Evolutionary conservation across 106 monocot genomes (phyloP).

Genomic region (Posidonia australis): DNA sequence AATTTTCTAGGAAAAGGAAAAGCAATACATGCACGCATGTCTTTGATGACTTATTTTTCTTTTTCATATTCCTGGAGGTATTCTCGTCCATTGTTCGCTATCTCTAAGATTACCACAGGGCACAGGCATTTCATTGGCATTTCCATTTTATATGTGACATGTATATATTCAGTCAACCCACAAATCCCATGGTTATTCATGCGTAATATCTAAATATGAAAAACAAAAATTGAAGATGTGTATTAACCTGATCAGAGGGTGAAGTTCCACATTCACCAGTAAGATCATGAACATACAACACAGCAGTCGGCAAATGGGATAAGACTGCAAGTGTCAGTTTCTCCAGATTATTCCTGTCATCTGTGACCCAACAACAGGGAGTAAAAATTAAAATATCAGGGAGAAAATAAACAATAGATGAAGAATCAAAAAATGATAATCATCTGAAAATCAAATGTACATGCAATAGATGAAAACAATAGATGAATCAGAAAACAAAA

Average conservation of each 20-base stretch:
- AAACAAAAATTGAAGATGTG: neutral
- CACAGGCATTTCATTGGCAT: no score
- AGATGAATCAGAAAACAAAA: no score
- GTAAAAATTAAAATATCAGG: neutral
- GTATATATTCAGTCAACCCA: neutral
- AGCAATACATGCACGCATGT: no score
- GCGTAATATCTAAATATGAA: neutral
- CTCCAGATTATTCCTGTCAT: conserved; percentile 92
- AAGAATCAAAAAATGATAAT: neutral
- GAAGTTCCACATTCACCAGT: conserved; percentile 94
- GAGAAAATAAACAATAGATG: neutral
- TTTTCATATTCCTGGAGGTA: no score
- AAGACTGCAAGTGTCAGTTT: conserved; percentile 85
- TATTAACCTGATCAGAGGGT: conserved; percentile 64
- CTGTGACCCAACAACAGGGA: conserved; percentile 15
- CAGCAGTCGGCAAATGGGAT: conserved; percentile 78
- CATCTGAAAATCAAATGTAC: neutral
- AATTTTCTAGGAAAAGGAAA: no score
- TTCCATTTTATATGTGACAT: no score
- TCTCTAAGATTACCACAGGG: no score
- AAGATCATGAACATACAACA: conserved; percentile 91
- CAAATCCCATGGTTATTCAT: neutral
- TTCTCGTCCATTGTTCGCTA: no score
- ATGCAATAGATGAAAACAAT: no score
- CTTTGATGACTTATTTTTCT: no score